Percentiles rank a stretch among this genome's conserved stretches.
Evolutionary conservation across 192 early-diverging fungal species (phyloP).

Genomic region (Gamsiella multidivaricata): DNA sequence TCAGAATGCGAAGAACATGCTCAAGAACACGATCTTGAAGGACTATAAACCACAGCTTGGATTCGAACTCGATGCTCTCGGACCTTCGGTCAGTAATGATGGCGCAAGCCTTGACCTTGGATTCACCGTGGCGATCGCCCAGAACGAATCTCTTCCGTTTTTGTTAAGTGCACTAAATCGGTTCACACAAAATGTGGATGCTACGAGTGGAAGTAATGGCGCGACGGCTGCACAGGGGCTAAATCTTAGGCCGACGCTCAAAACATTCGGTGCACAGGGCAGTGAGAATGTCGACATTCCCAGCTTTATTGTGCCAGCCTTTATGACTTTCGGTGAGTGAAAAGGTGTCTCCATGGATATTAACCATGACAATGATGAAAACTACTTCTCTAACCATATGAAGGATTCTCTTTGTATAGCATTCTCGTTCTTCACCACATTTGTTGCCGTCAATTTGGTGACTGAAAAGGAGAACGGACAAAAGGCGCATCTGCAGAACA

Average conservation of each 20-base stretch:
- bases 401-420: conserved; percentile 8
- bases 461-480: conserved; percentile 49
- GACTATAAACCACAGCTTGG: conserved; percentile 42
- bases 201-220: conserved; percentile 21
- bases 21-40: conserved; percentile 38
- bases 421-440: conserved; percentile 46
- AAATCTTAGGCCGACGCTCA: conserved; percentile 26
- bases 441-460: conserved; percentile 41
- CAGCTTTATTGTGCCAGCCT: conserved; percentile 47
- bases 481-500: conserved; percentile 44
- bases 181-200: conserved; percentile 36
- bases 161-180: conserved; percentile 37
- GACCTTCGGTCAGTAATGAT: conserved; percentile 4
- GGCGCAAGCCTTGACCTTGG: conserved; percentile 44
- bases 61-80: conserved; percentile 41
- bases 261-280: conserved; percentile 42
- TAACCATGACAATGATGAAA: no score
- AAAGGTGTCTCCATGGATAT: neutral
- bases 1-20: conserved; percentile 41
- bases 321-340: conserved; percentile 50
- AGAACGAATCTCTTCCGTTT: conserved; percentile 40
- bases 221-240: conserved; percentile 13
- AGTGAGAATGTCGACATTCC: conserved; percentile 51
- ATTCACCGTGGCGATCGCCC: conserved; percentile 21
- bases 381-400: no score